Evolutionary conservation across 2,329 filamentous ascomycete genomes (phyloP).

Genomic region (Cytospora piceicola): DNA sequence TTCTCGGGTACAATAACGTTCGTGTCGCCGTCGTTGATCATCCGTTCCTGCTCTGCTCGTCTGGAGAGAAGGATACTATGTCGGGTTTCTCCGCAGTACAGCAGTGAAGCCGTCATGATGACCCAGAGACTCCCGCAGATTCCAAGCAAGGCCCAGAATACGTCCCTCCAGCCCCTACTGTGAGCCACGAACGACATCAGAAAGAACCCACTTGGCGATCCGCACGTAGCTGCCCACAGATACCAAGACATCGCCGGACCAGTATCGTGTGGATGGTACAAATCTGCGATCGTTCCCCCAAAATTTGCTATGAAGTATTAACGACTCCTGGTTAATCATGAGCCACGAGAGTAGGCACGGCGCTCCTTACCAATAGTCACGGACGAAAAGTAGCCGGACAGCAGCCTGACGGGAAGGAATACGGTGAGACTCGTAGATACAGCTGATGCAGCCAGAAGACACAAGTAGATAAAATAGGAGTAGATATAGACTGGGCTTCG

Average conservation of each 20-base stretch:
- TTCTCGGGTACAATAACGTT: constrained; percentile 42
- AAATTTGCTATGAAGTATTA: constrained; percentile 38
- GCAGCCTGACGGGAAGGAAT: constrained; percentile 47
- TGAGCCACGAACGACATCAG: constrained; percentile 51
- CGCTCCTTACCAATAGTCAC: constrained; percentile 36
- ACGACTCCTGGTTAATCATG: neutral
- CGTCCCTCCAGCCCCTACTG: constrained; percentile 46
- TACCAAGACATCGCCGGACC: constrained; percentile 42
- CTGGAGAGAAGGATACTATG: constrained; percentile 45
- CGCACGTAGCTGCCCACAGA: constrained; percentile 51
- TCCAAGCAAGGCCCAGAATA: constrained; percentile 51
- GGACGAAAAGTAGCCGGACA: constrained; percentile 49
- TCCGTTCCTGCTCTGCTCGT: constrained; percentile 39
- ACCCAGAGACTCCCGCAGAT: constrained; percentile 49
- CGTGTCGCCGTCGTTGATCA: constrained; percentile 33
- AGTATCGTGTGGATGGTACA: constrained; percentile 47
- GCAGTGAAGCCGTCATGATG: constrained; percentile 44
- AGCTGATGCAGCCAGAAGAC: constrained; percentile 48
- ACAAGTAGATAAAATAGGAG: constrained; percentile 47
- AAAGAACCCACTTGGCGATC: constrained; percentile 50
- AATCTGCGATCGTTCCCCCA: constrained; percentile 51
- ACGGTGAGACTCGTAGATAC: constrained; percentile 45
- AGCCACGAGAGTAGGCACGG: neutral
- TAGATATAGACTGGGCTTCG: constrained; percentile 47
- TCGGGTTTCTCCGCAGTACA: constrained; percentile 42